Percentiles rank a stretch among this genome's conserved stretches.
Conservation (phyloP, 1,284 basidiomycete genomes). For the Heterobasidion parviporum region DNA sequence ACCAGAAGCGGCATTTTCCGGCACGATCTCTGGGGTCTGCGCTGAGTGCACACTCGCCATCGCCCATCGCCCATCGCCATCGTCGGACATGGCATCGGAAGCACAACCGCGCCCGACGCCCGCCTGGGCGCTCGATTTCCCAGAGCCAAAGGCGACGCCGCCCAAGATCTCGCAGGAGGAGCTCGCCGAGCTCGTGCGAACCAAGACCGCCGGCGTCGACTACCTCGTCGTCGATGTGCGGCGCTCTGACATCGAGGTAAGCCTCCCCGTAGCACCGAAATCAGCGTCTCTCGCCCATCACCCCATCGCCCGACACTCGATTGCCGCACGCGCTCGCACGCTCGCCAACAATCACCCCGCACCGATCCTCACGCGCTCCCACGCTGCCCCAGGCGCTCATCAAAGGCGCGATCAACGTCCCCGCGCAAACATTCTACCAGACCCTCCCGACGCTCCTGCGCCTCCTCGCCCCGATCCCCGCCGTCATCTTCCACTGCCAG, state of each 20-base stretch:
- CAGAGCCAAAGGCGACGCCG: constrained; percentile 9
- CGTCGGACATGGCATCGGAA: no score
- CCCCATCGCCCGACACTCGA: no score
- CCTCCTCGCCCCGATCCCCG: constrained; percentile 10
- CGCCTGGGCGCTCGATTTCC: constrained; percentile 14
- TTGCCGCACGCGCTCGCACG: not conserved
- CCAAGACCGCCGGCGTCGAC: constrained; percentile 5
- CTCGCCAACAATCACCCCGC: not conserved
- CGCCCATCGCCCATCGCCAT: no score
- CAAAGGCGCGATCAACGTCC: constrained; percentile 19
- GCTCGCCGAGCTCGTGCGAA: constrained; percentile 10
- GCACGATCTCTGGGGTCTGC: no score
- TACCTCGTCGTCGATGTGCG: constrained; percentile 19
- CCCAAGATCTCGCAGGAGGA: constrained; percentile 9
- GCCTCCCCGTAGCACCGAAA: not conserved
- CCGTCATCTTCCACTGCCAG: constrained; percentile 19
- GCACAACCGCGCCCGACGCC: not conserved
- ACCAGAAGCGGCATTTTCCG: no score
- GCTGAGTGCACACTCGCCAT: no score
- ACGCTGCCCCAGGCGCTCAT: constrained; percentile 7
- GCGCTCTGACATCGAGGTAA: constrained; percentile 18
- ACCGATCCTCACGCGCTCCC: not conserved
- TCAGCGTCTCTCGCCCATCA: no score
- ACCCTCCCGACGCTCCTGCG: constrained; percentile 14
- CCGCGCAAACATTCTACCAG: constrained; percentile 20